Evolutionary conservation across 164 flowering plant genomes (phyloP), one percentile per base, ranked within the genome.

Genomic region (Annona squamosa): DNA sequence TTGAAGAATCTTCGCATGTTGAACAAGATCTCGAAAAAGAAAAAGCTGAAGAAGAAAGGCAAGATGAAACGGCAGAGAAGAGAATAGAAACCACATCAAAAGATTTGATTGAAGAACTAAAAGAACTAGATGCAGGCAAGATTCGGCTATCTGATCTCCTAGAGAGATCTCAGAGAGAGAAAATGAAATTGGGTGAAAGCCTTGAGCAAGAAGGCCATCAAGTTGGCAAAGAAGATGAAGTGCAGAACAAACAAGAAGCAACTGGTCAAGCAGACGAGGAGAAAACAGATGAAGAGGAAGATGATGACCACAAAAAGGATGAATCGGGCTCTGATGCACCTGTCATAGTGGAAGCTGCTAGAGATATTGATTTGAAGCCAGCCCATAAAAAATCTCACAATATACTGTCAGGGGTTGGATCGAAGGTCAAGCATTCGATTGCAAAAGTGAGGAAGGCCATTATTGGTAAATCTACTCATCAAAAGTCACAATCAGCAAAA

Each of bases 401-500:
- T 68, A 80, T 92, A 68, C 76, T 94, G 42, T 90, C 96, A 19
- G 95, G 95, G n/a, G 92, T 91, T 3, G 92, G 95, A 42, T 87
- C 93, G 73, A 91, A 91, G 80, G 93, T 94, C 69, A 94, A 89
- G 82, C 91, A 89, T 65, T 94, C 98, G 47, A 87, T 94, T 76
- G 83, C 91, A 46, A 91, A 89, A 81, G 96, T 91, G 81, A 94
- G 88, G 84, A 94, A 91, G 78, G 97, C 85, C 71, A 89, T 94
- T 57, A 87, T 87, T 2, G 90, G 98, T 10, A 89, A 88, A 68
- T 89, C 94, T 69, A 77, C 93, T 63, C 87, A 86, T 46, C 74
- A 85, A 62, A 88, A 89, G 76, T 63, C 83, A 75, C 57, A 18
- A 17, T 81, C 90, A 45, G 83, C 91, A 42, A 85, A 89, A 77